phyloP scores from a whole-genome alignment of 2,329 filamentous ascomycete species.

The Plectosphaerella sp. region DNA sequence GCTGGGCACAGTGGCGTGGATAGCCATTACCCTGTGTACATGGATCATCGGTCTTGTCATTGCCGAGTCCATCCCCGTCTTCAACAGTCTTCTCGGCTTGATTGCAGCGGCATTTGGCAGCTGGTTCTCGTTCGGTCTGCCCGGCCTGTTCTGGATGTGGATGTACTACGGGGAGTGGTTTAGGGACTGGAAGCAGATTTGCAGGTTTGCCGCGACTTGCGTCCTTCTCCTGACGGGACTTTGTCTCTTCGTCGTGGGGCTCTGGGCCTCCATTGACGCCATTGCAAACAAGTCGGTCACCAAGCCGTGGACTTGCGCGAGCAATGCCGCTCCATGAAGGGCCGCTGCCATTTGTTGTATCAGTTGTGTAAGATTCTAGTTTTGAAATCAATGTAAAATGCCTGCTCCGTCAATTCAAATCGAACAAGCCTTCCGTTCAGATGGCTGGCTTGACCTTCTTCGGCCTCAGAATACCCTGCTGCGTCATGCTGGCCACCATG shows the following conservation, averaged over 20 bases:
- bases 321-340: constrained; percentile 13
- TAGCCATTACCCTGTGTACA: constrained; percentile 45
- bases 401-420: not conserved
- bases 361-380: too few relatives aligned
- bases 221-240: constrained; percentile 25
- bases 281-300: constrained; percentile 22
- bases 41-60: constrained; percentile 65
- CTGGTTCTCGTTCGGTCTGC: constrained; percentile 58
- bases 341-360: too few relatives aligned
- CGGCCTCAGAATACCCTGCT: constrained; percentile 34
- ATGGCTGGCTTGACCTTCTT: not conserved
- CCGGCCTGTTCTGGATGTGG: constrained; percentile 43
- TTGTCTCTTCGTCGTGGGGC: constrained; percentile 30
- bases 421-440: not conserved
- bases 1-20: constrained; percentile 52
- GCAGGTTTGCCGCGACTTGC: constrained; percentile 24
- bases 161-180: constrained; percentile 39
- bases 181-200: constrained; percentile 20
- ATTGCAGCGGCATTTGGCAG: constrained; percentile 60
- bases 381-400: too few relatives aligned
- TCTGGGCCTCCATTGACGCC: constrained; percentile 33
- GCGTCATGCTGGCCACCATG: constrained; percentile 42
- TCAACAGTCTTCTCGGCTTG: constrained; percentile 60
- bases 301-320: constrained; percentile 31
- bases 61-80: constrained; percentile 65